Evolutionary conservation across 345 rosid species (phyloP).

Genomic region (Odontarrhena argentea): DNA sequence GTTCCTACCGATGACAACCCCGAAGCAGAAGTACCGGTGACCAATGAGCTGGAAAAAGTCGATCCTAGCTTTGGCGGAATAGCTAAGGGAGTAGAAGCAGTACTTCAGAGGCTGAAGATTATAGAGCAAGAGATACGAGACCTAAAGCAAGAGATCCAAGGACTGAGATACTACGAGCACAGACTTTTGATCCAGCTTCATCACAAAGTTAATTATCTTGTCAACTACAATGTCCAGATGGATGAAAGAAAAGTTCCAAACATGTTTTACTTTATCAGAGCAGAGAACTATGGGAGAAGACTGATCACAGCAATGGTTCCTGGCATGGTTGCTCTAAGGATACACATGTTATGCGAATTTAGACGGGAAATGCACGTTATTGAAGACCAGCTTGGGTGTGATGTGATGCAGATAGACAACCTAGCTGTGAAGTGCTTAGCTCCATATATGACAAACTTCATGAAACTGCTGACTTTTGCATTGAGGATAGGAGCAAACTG

Average conservation of each 20-base stretch:
- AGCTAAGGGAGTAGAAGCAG: slow-evolving; percentile 89
- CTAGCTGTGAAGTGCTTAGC: slow-evolving; percentile 68
- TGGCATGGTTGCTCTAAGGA: slow-evolving; percentile 80
- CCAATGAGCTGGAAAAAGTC: slow-evolving; percentile 57
- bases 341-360: slow-evolving; percentile 91
- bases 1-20: slow-evolving; percentile 51
- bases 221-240: slow-evolving; percentile 78
- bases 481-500: slow-evolving; percentile 92
- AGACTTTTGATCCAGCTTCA: slow-evolving; percentile 85
- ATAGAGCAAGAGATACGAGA: slow-evolving; percentile 96
- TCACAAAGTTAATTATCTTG: slow-evolving; percentile 84
- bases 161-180: slow-evolving; percentile 87
- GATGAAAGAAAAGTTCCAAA: slow-evolving; percentile 92
- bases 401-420: slow-evolving; percentile 88
- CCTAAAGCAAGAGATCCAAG: slow-evolving; percentile 94
- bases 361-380: slow-evolving; percentile 91
- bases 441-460: slow-evolving; percentile 84
- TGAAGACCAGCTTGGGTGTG: slow-evolving; percentile 86
- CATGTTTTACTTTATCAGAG: slow-evolving; percentile 79
- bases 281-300: slow-evolving; percentile 87
- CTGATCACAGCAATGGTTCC: slow-evolving; percentile 70
- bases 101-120: slow-evolving; percentile 82
- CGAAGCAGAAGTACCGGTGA: slow-evolving; percentile 51
- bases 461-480: slow-evolving; percentile 83
- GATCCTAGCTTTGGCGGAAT: slow-evolving; percentile 87